Percentiles rank a stretch among this genome's conserved stretches.
These are phyloP conservation scores for Saccharomycopsis sp. DNA, from an alignment of 805 yeast species.

Conservation along the genomic window DNA sequence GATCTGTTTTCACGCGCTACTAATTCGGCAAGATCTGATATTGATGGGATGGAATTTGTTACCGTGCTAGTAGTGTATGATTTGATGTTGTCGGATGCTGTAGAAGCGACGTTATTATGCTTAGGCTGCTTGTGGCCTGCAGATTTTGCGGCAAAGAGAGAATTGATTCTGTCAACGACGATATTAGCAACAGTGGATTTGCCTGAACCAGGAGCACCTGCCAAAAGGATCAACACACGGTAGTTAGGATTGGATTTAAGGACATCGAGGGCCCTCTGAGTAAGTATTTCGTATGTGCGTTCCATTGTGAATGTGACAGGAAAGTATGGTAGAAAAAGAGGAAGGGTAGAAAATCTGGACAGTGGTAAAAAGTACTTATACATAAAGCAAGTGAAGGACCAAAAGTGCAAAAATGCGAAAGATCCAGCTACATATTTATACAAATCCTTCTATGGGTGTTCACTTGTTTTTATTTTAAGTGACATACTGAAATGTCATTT, in stretches of 20 bases:
- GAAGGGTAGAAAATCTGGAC: neutral
- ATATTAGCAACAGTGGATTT: constrained; percentile 59
- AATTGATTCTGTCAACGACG: constrained; percentile 39
- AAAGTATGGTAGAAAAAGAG: constrained; percentile 2
- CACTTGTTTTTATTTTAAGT: neutral
- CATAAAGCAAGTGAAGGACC: no score
- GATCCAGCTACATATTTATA: neutral
- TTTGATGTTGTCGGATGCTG: neutral
- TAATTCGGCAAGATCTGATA: neutral
- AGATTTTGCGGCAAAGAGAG: constrained; percentile 2
- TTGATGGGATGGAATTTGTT: neutral
- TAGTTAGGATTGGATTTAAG: constrained; percentile 28
- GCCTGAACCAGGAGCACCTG: constrained; percentile 85
- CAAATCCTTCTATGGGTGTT: neutral
- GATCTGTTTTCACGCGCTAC: neutral
- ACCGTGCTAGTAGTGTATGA: neutral
- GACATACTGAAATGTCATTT: neutral
- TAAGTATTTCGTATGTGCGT: constrained; percentile 27
- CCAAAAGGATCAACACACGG: constrained; percentile 51
- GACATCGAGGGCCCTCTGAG: constrained; percentile 28
- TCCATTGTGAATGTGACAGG: constrained; percentile 23
- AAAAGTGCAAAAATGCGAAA: neutral
- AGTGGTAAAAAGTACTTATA: no score
- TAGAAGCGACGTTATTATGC: neutral
- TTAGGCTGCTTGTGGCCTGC: neutral